phyloP scores from a whole-genome alignment of 257 asterid species.

The Paulownia fortunei region DNA sequence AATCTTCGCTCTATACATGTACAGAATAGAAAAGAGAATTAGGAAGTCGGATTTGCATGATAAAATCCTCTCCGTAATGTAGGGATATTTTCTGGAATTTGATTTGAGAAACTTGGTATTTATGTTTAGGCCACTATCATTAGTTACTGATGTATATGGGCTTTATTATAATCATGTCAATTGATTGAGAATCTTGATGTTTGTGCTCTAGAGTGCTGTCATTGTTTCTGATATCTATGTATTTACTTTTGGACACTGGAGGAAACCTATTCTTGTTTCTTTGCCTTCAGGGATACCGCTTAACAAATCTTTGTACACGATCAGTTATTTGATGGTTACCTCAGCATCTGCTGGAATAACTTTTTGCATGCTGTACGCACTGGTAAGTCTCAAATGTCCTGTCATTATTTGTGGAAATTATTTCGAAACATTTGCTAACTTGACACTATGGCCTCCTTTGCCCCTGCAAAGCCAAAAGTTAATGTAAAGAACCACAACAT shows the following conservation, averaged over 20 bases:
- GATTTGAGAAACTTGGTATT: conserved; percentile 3
- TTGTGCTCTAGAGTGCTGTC: neutral
- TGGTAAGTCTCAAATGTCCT: conserved; percentile 44
- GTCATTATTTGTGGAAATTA: neutral
- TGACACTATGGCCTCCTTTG: neutral
- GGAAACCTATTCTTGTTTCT: conserved; percentile 1
- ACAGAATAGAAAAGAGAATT: no score
- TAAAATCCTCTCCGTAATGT: neutral
- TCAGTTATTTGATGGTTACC: conserved; percentile 78
- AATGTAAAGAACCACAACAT: neutral
- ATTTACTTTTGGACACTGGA: neutral
- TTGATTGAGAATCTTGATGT: neutral
- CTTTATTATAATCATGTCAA: neutral
- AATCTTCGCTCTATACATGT: no score
- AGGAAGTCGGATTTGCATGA: no score
- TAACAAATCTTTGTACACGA: conserved; percentile 77
- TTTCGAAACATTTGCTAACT: neutral
- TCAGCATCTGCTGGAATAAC: conserved; percentile 82
- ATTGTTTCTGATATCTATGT: neutral
- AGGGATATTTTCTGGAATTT: neutral
- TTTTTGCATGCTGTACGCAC: conserved; percentile 63
- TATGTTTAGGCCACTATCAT: neutral
- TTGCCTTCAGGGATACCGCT: conserved; percentile 70
- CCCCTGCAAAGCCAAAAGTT: neutral
- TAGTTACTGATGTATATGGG: neutral